phyloP scores from a whole-genome alignment of 108 stramenopile species.

The Nitzschia sp. region DNA sequence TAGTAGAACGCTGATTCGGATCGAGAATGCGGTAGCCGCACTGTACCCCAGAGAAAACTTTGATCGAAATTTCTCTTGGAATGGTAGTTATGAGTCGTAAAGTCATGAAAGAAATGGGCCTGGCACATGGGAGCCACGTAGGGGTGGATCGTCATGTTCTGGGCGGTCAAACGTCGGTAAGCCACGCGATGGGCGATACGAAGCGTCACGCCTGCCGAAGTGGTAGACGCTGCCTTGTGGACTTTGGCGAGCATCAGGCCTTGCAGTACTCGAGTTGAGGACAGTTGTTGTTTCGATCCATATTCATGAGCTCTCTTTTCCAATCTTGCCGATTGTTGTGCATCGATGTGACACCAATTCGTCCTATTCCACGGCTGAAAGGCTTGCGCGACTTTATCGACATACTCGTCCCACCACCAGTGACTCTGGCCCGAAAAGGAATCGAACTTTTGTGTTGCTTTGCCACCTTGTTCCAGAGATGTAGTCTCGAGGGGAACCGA shows the following conservation, averaged over 20 bases:
- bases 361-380: neutral
- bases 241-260: neutral
- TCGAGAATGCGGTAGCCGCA: neutral
- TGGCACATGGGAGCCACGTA: neutral
- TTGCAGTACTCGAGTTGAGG: too few species aligned
- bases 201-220: neutral
- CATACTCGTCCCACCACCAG: neutral
- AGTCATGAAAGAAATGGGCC: neutral
- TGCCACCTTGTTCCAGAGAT: too few species aligned
- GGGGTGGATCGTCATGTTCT: neutral
- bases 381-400: neutral
- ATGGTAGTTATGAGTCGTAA: neutral
- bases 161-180: neutral
- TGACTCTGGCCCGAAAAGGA: too few species aligned
- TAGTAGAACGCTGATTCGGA: neutral
- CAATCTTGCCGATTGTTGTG: neutral
- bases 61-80: neutral
- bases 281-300: neutral
- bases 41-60: neutral
- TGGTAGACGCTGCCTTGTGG: neutral
- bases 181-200: neutral
- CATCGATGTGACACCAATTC: neutral
- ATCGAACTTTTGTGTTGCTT: too few species aligned
- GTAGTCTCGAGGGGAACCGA: too few species aligned
- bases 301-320: neutral